phyloP scores from a whole-genome alignment of 2,329 filamentous ascomycete species.

The Epichloe baconii region DNA sequence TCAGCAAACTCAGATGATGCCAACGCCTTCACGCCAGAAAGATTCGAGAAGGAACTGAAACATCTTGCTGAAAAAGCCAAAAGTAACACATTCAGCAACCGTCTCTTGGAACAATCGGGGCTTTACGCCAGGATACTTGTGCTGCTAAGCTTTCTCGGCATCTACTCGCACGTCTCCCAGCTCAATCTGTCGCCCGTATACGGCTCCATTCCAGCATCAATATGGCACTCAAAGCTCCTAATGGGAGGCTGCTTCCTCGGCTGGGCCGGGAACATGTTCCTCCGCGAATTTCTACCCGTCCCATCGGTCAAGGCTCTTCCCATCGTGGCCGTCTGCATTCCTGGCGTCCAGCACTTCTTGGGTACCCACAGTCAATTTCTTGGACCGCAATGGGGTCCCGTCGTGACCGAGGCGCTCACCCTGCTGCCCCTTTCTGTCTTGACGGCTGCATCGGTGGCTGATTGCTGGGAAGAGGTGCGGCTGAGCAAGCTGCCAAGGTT shows the following conservation, averaged over 20 bases:
- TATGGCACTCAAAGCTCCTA: slow-evolving; percentile 57
- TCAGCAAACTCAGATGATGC: slow-evolving; percentile 5
- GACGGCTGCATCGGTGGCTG: slow-evolving; percentile 50
- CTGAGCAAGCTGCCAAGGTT: slow-evolving; percentile 41
- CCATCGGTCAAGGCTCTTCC: slow-evolving; percentile 46
- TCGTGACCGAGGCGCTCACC: slow-evolving; percentile 61
- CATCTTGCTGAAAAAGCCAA: slow-evolving; percentile 32
- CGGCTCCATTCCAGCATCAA: slow-evolving; percentile 64
- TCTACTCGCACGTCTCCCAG: slow-evolving; percentile 58
- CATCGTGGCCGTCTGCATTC: slow-evolving; percentile 62
- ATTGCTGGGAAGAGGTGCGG: slow-evolving; percentile 49
- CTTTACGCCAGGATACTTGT: slow-evolving; percentile 23
- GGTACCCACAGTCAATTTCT: slow-evolving; percentile 52
- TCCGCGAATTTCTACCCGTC: slow-evolving; percentile 33
- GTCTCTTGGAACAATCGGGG: slow-evolving; percentile 22
- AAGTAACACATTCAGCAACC: slow-evolving; percentile 19
- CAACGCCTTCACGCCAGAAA: slow-evolving; percentile 32
- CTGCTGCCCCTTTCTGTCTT: slow-evolving; percentile 56
- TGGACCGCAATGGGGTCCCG: slow-evolving; percentile 58
- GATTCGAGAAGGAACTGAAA: slow-evolving; percentile 41
- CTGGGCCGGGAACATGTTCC: slow-evolving; percentile 52
- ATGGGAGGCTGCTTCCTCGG: slow-evolving; percentile 56
- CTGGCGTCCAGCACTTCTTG: slow-evolving; percentile 59
- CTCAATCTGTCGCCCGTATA: slow-evolving; percentile 76
- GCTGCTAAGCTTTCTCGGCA: slow-evolving; percentile 29